phyloP scores from a whole-genome alignment of 306 rosid genomes.

The Cucurbita ficifolia region DNA sequence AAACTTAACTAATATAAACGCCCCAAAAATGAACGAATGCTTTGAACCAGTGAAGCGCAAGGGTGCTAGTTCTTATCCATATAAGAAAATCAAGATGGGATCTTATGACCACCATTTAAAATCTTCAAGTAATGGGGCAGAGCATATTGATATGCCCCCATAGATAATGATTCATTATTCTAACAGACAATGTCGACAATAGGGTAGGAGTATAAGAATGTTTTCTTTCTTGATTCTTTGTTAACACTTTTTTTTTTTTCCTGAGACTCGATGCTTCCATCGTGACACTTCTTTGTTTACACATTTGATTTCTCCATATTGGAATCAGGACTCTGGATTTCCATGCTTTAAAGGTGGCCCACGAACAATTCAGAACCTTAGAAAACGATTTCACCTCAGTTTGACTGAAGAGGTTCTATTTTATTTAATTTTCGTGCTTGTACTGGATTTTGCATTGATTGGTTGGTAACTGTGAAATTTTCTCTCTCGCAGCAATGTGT shows the following conservation, averaged over 20 bases:
- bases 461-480: neutral
- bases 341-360: slow-evolving; percentile 98
- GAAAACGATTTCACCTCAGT: slow-evolving; percentile 87
- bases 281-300: neutral
- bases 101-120: neutral
- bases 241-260: neutral
- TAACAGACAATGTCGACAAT: neutral
- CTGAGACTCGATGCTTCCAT: neutral
- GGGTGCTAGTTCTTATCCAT: neutral
- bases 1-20: no score
- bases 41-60: neutral
- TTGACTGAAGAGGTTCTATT: slow-evolving; percentile 89
- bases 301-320: slow-evolving; percentile 13
- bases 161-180: neutral
- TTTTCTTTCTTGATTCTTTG: no score
- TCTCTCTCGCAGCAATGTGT: slow-evolving; percentile 77
- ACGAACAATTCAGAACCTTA: slow-evolving; percentile 87
- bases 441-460: neutral
- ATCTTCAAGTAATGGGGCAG: neutral
- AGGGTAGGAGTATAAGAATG: no score
- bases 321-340: slow-evolving; percentile 81
- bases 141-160: neutral
- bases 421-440: neutral
- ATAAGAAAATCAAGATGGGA: neutral
- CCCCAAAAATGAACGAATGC: neutral